Evolutionary conservation across 2,329 filamentous ascomycete species (phyloP), one percentile per base, ranked within the genome.

Genomic region (Leptosphaerulina australis): DNA sequence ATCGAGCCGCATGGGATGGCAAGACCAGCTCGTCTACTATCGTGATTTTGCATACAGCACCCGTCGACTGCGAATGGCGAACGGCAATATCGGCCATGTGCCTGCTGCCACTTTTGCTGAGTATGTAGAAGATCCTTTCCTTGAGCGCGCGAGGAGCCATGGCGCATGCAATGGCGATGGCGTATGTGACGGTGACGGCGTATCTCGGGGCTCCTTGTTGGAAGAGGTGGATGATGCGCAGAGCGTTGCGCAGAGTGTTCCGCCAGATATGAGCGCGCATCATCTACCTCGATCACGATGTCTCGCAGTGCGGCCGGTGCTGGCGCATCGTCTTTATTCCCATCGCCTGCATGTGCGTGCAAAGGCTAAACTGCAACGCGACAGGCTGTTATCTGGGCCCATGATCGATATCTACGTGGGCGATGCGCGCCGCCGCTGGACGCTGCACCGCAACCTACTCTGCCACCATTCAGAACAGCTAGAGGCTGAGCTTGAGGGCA

Each of bases 371-470:
- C 65, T 70, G 25, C 66, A 75, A 61, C 74, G 69, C 68, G 68
- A 74, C 73, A 82, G 80, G 68, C 73, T 82, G 26, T 74, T 82
- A 25, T 80, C 79, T 38, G 80, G 80, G 40, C 75, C 77, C 24
- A 73, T 79, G 38, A 73, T 82, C 57, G 77, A 81, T 58, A 72
- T 83, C 29, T 77, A 76, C 57, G 79, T 83, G 30, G 80, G 80
- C 51, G 69, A 74, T 37, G 51, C 53, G 43, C 72, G 70, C 60
- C 75, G 76, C 44, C 77, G 77, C 51, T 82, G 79, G 79, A 71
- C 72, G 29, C 67, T 82, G 35, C 80, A 82, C 66, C 77, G 76
- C 48, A 81, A 81, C 60, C 70, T 82, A 20, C 74, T 82, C 33
- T 76, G 74, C 58, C 76, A 81, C 64, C 79, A 82, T 61, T 80